Evolutionary conservation across 176 grass and related monocot genomes (phyloP), one percentile per base, ranked within the genome.

Genomic region (Oryza glumipatula): DNA sequence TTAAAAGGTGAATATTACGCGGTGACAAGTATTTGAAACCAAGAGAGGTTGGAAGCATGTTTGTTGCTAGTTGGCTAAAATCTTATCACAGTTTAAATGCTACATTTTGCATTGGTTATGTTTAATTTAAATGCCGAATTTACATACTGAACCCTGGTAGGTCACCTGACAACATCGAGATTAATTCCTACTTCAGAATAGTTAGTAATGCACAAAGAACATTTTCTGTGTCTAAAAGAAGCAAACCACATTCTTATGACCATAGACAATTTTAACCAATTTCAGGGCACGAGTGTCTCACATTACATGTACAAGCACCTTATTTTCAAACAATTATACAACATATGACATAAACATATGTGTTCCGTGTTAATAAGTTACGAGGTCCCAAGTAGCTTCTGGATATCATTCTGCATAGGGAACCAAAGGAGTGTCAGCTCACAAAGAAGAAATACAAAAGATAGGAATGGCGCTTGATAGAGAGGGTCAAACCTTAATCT

Each of bases 401-500:
- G 39, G 56, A 88, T 79, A 60, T 88, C 86, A 68, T 83, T 88
- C 86, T 88, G 67, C 16, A 83, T 22, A 61, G 13, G 9, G 32
- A 49, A n/a, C 7, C 11, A 64, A 16, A 24, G 58, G 19, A 26
- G 14, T 23, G 23, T 44, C 16, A 64, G 24, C 3, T 61, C 11
- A 24, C 15, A 15, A 38, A 35, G 35, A 51, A 58, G 1, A 67
- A 7, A 43, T 13, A 6, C 51, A 66, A 65, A 47, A 70, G 1
- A 14, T 10, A 51, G 16, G 2, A 11, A 68, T 48, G 9, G 22
- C 13, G 7, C 65, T 76, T 9, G 19, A 11, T 22, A 39, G 68
- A 7, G 38, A 8, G 39, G 39, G 6, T 41, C 63, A 51, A 54
- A 84, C 90, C 90, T 89, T 83, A 65, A 92, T 86, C 68, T 92